Conservation (phyloP, 176 grass and related monocot species). For the Eremochloa ophiuroides region DNA sequence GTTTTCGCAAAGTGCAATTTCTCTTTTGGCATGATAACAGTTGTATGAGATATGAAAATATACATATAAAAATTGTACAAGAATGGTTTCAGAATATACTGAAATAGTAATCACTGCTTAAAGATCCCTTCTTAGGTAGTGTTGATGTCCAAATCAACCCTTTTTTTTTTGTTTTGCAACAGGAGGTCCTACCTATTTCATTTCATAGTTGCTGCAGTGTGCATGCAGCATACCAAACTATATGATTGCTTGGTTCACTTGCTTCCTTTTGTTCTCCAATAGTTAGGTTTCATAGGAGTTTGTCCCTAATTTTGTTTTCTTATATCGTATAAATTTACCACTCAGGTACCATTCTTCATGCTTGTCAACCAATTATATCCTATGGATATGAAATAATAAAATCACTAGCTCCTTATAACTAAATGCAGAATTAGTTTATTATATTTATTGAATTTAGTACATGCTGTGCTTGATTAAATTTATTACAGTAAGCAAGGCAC, state of each 20-base stretch:
- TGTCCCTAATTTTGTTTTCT: neutral
- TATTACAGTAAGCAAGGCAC: neutral
- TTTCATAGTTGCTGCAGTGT: no score
- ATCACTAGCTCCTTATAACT: neutral
- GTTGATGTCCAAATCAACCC: neutral
- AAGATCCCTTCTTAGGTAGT: neutral
- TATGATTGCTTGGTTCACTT: no score
- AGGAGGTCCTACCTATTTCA: no score
- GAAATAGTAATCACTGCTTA: neutral
- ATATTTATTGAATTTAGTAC: neutral
- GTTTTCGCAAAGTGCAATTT: neutral
- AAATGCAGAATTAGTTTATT: neutral
- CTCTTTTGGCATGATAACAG: neutral
- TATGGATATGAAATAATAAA: neutral
- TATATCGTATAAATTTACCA: neutral
- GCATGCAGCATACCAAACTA: no score
- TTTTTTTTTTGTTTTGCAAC: no score
- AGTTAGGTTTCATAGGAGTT: neutral
- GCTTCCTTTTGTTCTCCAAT: neutral
- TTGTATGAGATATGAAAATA: neutral
- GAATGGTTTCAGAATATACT: neutral
- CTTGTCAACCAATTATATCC: neutral
- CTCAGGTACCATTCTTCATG: neutral
- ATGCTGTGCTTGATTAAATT: neutral
- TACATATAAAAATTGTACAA: neutral